phyloP scores from a whole-genome alignment of 116 monocot genomes.

The Posidonia oceanica region DNA sequence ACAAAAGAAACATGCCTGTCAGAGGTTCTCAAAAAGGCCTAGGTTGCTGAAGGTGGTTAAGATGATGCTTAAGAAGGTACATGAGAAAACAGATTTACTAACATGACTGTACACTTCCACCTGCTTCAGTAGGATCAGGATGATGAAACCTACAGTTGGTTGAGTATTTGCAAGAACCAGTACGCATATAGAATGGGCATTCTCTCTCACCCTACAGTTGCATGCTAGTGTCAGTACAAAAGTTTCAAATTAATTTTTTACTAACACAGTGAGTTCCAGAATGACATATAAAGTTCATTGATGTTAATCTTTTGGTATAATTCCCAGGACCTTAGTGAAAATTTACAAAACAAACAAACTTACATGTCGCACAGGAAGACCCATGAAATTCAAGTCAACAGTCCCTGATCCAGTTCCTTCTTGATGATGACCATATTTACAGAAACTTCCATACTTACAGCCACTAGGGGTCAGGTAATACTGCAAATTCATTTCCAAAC shows the following conservation, averaged over 20 bases:
- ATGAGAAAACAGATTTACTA: neutral
- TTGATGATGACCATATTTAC: slow-evolving; percentile 30
- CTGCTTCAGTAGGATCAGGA: slow-evolving; percentile 36
- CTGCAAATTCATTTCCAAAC: slow-evolving; percentile 27
- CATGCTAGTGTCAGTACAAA: neutral
- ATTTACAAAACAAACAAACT: slow-evolving; percentile 8
- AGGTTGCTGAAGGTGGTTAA: neutral
- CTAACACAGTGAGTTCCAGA: neutral
- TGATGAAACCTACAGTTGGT: slow-evolving; percentile 49
- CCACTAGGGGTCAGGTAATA: slow-evolving; percentile 35
- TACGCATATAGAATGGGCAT: slow-evolving; percentile 47
- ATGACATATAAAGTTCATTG: neutral
- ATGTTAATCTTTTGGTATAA: neutral
- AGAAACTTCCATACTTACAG: slow-evolving; percentile 49
- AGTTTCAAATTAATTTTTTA: neutral
- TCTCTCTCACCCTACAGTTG: slow-evolving; percentile 38
- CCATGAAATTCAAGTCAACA: slow-evolving; percentile 31
- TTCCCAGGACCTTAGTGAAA: neutral
- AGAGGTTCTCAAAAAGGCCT: no score
- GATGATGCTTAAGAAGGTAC: no score
- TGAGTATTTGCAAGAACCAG: slow-evolving; percentile 40
- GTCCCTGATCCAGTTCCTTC: slow-evolving; percentile 21
- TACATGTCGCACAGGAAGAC: slow-evolving; percentile 45
- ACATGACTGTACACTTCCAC: slow-evolving; percentile 11
- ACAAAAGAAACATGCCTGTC: neutral